phyloP scores from a whole-genome alignment of 2,329 filamentous ascomycete genomes.

The Ramichloridium luteum region DNA sequence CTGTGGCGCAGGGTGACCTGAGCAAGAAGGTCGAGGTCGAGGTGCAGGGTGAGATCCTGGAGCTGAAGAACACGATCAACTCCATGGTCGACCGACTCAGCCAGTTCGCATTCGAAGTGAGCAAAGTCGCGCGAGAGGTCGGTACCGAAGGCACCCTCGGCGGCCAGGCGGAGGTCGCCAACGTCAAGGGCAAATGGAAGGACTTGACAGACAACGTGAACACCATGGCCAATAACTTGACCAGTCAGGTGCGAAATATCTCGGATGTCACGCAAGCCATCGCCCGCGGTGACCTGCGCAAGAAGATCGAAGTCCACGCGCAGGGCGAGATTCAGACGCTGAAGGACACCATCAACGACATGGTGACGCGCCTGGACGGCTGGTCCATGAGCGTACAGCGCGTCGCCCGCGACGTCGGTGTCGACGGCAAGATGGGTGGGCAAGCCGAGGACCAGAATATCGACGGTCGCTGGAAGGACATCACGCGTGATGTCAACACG shows the following conservation, averaged over 20 bases:
- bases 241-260: conserved; percentile 67
- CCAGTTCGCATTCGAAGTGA: conserved; percentile 53
- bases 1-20: conserved; percentile 40
- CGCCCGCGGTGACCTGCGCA: conserved; percentile 88
- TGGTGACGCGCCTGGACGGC: conserved; percentile 88
- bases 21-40: conserved; percentile 42
- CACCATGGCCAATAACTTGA: conserved; percentile 54
- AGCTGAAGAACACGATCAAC: conserved; percentile 74
- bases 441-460: conserved; percentile 90
- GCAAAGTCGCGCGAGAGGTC: conserved; percentile 53
- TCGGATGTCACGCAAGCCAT: conserved; percentile 91
- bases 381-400: conserved; percentile 95
- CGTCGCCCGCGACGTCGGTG: conserved; percentile 90
- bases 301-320: conserved; percentile 89
- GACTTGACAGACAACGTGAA: conserved; percentile 56
- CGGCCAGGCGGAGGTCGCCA: conserved; percentile 51
- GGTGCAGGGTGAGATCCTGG: conserved; percentile 40
- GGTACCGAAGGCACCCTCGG: conserved; percentile 53
- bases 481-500: conserved; percentile 91
- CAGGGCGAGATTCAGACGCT: conserved; percentile 88
- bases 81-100: conserved; percentile 54
- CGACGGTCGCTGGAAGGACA: conserved; percentile 93
- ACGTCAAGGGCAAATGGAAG: conserved; percentile 56
- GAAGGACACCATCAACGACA: conserved; percentile 97
- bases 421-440: conserved; percentile 96